Base-by-base conservation (phyloP, 768 basidiomycete species). In the Tylopilus felleus region DNA sequence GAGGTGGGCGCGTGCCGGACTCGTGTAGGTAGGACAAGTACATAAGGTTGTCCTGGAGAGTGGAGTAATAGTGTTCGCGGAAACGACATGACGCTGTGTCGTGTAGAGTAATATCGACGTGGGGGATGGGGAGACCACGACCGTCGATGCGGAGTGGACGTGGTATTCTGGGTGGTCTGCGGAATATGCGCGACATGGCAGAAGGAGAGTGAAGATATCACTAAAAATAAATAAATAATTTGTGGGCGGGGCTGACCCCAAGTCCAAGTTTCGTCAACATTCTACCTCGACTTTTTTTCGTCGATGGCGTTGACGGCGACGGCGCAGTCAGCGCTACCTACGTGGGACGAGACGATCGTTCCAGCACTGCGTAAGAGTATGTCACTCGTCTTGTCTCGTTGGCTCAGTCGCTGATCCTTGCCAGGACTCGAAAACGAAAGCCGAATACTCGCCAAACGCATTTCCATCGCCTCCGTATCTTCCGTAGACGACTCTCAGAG, bases 21-120 rank as follows among this genome's bases (percentile, higher is more conserved):
- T 85, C 79, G 72, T 98, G 96, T 47, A 80, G 75, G 76, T 98
- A 97, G 49, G 88, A 88, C 80, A 98, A 86, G 80, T 99, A 99
- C 81, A 98, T 84, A 62, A 94, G 77, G 74, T 98, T 81, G 71
- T 94, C 88, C 21, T 83, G 83, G 56, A 98, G 78, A 9, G 93
- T 86, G 36, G 75, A 73, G 71, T 89, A 68, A 76, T 97, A 98
- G 76, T 98, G 93, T 57, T 92, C 85, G 50, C 78, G 76, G 51
- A 93, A 80, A 39, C 95, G 84, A 58, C 81, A 86, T 53, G 80
- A 78, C 6, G 84, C 82, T 53, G 83, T 86, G 65, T 90, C 84
- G 64, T 86, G 85, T 33, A 86, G 74, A 62, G 85, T 56, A 58
- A 90, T 63, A 53, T 78, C 76, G 60, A 84, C 80, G 61, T 85